Percentiles rank a stretch among this genome's conserved stretches.
phyloP scores from a whole-genome alignment of 192 early-diverging fungal genomes.

The Backusella mclennaniae region DNA sequence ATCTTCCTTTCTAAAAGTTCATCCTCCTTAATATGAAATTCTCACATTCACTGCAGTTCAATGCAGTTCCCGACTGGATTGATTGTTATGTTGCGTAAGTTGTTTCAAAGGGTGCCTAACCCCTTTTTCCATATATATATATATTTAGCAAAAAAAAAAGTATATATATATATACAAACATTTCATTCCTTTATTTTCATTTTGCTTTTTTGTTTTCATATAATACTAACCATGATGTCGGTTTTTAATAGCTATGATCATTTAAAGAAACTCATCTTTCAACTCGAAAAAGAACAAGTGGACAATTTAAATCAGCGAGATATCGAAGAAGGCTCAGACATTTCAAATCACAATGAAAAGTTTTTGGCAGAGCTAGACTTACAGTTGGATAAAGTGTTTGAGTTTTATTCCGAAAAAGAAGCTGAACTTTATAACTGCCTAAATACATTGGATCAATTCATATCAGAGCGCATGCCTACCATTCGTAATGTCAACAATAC shows the following conservation, averaged over 20 bases:
- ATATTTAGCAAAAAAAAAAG: not conserved
- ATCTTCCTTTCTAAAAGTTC: conserved; percentile 45
- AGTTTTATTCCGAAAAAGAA: conserved; percentile 71
- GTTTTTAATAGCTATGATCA: conserved; percentile 24
- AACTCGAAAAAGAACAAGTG: conserved; percentile 31
- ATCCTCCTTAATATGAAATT: conserved; percentile 75
- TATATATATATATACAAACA: not conserved
- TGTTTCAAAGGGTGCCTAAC: not conserved
- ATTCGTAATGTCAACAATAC: not conserved
- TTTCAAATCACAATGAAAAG: not conserved
- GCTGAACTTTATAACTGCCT: conserved; percentile 54
- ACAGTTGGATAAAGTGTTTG: conserved; percentile 67
- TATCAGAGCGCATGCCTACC: not conserved
- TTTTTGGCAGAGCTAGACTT: conserved; percentile 66
- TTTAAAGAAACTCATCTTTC: conserved; percentile 33
- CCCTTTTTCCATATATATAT: not conserved
- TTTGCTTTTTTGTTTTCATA: conserved; percentile 6
- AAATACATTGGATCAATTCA: conserved; percentile 38
- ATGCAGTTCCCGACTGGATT: conserved; percentile 85
- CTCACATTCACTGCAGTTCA: conserved; percentile 87
- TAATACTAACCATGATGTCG: not conserved
- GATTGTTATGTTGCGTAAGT: conserved; percentile 79
- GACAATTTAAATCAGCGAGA: conserved; percentile 10
- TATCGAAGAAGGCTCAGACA: conserved; percentile 5
- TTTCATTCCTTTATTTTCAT: not conserved